Evolutionary conservation across 331 rosid genomes (phyloP), one percentile per base, ranked within the genome.

Genomic region (Prunus yedoensis): DNA sequence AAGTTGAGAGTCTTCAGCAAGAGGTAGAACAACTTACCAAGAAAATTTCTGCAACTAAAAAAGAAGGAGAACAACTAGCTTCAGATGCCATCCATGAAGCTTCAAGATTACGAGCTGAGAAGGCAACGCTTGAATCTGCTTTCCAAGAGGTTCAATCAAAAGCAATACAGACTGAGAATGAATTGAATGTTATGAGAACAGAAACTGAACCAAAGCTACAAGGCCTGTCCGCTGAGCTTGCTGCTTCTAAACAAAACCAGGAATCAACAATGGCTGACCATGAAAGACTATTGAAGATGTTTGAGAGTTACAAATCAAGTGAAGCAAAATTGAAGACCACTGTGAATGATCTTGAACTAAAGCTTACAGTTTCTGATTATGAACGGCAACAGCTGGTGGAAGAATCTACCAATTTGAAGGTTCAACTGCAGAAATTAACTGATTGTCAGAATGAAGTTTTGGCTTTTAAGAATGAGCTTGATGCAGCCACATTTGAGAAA

Each of bases 1-100:
- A 88, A 85, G 88, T 77, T 76, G 83, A 83, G 82, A 88, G 82
- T 77, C 96, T 94, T 63, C 83, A 87, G 83, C 80, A 76, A 77
- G 91, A 87, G 75, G 76, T 89, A 45, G 89, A 85, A 61, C 83
- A 74, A 57, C 88, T 90, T 59, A 80, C 78, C 75, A 60, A 77
- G 86, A 78, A 86, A 85, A 83, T 93, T 79, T 85, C 95, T 30
- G 84, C 82, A 15, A 68, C 74, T 32, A 79, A 74, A 20, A 79
- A 73, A 49, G 92, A 83, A 77, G 79, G 87, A 59, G 91, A 88
- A 63, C 77, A 72, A 74, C 79, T 78, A 78, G 82, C 84, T 82
- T 88, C 91, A 47, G 72, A 77, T 69, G 83, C 90, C 38, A 59
- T 74, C 79, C 84, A 74, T 77, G 92, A 92, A 88, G 77, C 84